A percentile compares a stretch with the other conserved stretches of the same genome.
Conservation (phyloP, 169 alveolate genomes). For the Eimeria falciformis region DNA sequence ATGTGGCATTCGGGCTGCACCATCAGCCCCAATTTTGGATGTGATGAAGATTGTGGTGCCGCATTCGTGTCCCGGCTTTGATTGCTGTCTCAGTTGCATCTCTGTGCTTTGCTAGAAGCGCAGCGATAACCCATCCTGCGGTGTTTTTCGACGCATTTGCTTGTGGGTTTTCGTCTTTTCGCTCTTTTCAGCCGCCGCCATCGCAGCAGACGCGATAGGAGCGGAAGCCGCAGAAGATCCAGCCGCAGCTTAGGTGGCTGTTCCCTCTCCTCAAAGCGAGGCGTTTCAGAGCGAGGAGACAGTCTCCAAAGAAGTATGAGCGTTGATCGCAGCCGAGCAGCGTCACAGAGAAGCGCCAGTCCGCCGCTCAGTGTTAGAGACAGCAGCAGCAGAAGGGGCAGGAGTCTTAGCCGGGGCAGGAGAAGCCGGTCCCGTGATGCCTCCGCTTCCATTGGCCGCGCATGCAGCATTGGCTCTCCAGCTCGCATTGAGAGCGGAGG, state of each 20-base stretch:
- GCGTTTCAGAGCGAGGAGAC: background rate
- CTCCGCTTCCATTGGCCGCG: background rate
- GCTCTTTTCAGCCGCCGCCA: background rate
- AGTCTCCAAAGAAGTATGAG: slow-evolving; percentile 26
- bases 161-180: background rate
- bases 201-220: background rate
- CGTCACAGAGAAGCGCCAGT: background rate
- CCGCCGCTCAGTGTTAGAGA: background rate
- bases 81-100: no score
- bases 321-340: slow-evolving; percentile 17
- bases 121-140: no score
- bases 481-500: no score
- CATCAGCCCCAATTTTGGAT: no score
- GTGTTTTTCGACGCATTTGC: background rate
- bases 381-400: background rate
- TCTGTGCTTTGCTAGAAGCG: no score
- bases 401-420: background rate
- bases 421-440: background rate
- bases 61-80: no score
- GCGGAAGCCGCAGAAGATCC: background rate
- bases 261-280: background rate
- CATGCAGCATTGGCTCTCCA: no score
- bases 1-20: no score
- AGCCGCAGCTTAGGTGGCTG: background rate
- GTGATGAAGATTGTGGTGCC: no score